Evolutionary conservation across 345 rosid species (phyloP).

Genomic region (Euphorbia pulcherrima): DNA sequence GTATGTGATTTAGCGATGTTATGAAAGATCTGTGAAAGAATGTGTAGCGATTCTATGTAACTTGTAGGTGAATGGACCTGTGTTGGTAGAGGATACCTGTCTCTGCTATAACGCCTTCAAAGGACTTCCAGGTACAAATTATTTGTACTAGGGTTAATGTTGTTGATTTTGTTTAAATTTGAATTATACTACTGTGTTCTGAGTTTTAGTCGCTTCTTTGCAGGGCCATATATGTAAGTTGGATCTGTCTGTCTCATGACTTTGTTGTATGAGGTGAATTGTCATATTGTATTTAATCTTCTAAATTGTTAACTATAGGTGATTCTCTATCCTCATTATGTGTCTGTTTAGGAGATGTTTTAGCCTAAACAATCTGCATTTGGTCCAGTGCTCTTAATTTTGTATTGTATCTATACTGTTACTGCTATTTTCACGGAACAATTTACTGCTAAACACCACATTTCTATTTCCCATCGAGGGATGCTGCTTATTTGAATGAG

Average conservation of each 20-base stretch:
- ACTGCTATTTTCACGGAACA: too few species aligned
- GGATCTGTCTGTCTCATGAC: neutral
- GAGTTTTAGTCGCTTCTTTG: slow-evolving; percentile 28
- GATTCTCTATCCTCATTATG: neutral
- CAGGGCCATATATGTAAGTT: slow-evolving; percentile 98
- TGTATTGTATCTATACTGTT: too few species aligned
- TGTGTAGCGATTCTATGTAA: neutral
- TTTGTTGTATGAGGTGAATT: slow-evolving; percentile 12
- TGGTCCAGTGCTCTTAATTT: neutral
- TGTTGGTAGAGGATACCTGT: slow-evolving; percentile 92
- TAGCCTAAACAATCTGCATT: neutral
- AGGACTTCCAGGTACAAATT: slow-evolving; percentile 82
- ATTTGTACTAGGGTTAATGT: neutral
- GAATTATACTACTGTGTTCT: neutral
- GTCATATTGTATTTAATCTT: neutral
- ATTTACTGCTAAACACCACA: neutral
- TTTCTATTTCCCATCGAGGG: neutral
- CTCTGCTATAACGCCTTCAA: slow-evolving; percentile 90
- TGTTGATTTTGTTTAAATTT: too few species aligned
- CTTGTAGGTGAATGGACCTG: slow-evolving; percentile 81
- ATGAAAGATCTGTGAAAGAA: neutral
- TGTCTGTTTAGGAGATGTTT: neutral
- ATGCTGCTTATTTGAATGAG: neutral
- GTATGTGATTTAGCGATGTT: neutral
- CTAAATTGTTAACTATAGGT: too few species aligned